phyloP scores from a whole-genome alignment of 345 rosid species.

The Citrus mangshanensis region DNA sequence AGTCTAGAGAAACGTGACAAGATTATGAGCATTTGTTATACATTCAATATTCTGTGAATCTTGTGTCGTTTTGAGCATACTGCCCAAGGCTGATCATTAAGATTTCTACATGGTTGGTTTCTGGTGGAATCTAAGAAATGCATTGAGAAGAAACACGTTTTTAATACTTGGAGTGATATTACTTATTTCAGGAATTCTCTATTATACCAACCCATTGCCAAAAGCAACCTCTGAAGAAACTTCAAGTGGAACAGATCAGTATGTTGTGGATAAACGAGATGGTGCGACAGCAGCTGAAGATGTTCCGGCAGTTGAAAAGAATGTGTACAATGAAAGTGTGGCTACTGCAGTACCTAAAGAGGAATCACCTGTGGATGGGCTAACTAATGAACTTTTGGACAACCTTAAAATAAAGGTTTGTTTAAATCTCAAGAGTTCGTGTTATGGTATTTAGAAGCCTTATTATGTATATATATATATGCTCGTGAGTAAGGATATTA shows the following conservation, averaged over 20 bases:
- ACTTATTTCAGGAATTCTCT: conserved; percentile 24
- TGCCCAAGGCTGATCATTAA: background rate
- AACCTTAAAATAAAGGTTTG: conserved; percentile 58
- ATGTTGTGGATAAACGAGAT: conserved; percentile 37
- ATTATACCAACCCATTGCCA: conserved; percentile 24
- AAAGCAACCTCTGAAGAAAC: conserved; percentile 58
- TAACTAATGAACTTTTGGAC: conserved; percentile 43
- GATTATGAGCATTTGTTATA: background rate
- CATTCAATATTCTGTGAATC: background rate
- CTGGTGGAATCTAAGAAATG: background rate
- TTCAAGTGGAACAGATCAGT: conserved; percentile 31
- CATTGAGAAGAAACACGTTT: background rate
- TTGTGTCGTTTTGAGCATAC: background rate
- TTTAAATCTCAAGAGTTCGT: background rate
- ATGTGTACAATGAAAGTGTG: conserved; percentile 21
- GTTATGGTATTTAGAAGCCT: background rate
- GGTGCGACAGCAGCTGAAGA: conserved; percentile 28
- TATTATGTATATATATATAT: background rate
- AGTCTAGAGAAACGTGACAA: background rate
- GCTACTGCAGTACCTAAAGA: conserved; percentile 24
- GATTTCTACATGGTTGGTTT: background rate
- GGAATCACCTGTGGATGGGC: conserved; percentile 34
- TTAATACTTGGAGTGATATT: background rate
- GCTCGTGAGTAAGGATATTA: background rate
- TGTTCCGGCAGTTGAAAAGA: conserved; percentile 25